phyloP scores from a whole-genome alignment of 2,329 filamentous ascomycete species.

The Alternaria triticimaculans region DNA sequence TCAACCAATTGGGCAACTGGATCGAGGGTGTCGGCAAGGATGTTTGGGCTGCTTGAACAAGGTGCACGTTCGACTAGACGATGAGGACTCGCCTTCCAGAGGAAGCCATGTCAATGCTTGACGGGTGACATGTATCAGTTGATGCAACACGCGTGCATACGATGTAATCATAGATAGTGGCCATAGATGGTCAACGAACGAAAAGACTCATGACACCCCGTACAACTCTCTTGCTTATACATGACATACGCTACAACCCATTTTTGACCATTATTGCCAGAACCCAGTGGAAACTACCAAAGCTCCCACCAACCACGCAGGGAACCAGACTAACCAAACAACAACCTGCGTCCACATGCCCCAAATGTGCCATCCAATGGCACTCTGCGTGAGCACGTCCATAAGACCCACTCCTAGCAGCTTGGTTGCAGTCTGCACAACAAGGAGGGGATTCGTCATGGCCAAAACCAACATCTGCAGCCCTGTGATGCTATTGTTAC shows the following conservation, averaged over 20 bases:
- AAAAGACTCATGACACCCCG: slow-evolving; percentile 16
- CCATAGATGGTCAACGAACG: slow-evolving; percentile 18
- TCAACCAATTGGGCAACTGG: slow-evolving; percentile 96
- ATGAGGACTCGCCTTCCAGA: neutral
- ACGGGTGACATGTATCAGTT: slow-evolving; percentile 6
- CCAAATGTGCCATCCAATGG: slow-evolving; percentile 88
- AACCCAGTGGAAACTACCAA: slow-evolving; percentile 38
- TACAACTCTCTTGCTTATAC: neutral
- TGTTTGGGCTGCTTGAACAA: slow-evolving; percentile 79
- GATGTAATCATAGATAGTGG: slow-evolving; percentile 29
- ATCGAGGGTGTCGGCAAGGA: slow-evolving; percentile 93
- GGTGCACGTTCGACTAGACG: neutral
- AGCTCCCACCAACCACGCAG: slow-evolving; percentile 76
- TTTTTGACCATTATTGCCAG: slow-evolving; percentile 11
- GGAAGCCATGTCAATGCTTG: slow-evolving; percentile 1
- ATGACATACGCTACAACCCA: neutral
- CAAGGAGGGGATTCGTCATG: slow-evolving; percentile 42
- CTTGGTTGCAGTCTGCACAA: slow-evolving; percentile 36
- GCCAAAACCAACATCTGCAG: slow-evolving; percentile 29
- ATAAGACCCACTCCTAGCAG: slow-evolving; percentile 50
- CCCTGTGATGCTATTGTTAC: slow-evolving; percentile 13
- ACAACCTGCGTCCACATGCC: slow-evolving; percentile 88
- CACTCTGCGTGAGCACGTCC: slow-evolving; percentile 72
- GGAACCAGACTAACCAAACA: slow-evolving; percentile 96
- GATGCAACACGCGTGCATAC: slow-evolving; percentile 10